These are phyloP conservation scores for Barnettozyma botsteinii DNA, from an alignment of 805 yeast species.

Conservation along the genomic window DNA sequence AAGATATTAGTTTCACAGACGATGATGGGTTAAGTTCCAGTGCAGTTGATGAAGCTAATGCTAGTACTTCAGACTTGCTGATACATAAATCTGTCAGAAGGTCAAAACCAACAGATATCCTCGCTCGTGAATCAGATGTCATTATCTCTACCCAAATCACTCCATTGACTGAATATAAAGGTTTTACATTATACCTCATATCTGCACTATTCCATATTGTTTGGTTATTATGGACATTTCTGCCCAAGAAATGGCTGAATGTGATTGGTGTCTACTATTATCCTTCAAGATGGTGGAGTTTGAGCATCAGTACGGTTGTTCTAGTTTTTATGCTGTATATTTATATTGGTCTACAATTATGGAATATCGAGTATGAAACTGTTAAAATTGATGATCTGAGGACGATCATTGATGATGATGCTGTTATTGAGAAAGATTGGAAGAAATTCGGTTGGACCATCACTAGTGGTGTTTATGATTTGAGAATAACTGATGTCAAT, in stretches of 20 bases:
- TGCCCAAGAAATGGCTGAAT: conserved; percentile 56
- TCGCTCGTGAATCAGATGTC: conserved; percentile 64
- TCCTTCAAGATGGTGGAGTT: conserved; percentile 91
- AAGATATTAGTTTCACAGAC: conserved; percentile 7
- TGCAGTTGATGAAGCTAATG: background rate
- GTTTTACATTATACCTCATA: conserved; percentile 76
- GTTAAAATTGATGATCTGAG: conserved; percentile 50
- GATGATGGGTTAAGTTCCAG: background rate
- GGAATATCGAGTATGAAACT: conserved; percentile 74
- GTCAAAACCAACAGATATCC: conserved; percentile 37
- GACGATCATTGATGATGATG: conserved; percentile 63
- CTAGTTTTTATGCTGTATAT: conserved; percentile 66
- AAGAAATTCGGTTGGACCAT: conserved; percentile 43
- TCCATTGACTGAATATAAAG: conserved; percentile 73
- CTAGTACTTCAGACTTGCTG: background rate
- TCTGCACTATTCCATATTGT: conserved; percentile 48
- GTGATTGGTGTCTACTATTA: conserved; percentile 56
- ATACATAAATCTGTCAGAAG: background rate
- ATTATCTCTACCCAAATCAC: conserved; percentile 50
- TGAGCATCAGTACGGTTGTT: conserved; percentile 67
- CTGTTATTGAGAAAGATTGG: conserved; percentile 25
- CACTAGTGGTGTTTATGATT: conserved; percentile 83
- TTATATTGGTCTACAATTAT: conserved; percentile 64
- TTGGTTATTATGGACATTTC: conserved; percentile 69
- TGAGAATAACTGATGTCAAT: conserved; percentile 69